A percentile compares a stretch with the other conserved stretches of the same genome.
Evolutionary conservation across 2,329 filamentous ascomycete species (phyloP).

Genomic region (Colletotrichum spinosum): DNA sequence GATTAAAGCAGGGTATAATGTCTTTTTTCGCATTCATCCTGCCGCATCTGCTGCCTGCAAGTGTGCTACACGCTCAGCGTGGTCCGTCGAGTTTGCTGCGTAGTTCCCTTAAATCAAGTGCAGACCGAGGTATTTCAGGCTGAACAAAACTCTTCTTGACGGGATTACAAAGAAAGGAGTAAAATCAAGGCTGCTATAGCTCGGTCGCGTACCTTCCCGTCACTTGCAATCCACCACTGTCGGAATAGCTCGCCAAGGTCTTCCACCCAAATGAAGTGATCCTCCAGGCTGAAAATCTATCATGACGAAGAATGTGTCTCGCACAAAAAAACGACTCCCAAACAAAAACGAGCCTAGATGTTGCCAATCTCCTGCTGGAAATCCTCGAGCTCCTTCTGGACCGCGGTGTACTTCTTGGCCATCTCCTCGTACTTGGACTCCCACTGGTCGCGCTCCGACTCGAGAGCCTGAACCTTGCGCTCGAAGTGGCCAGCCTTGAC

Average conservation of each 20-base stretch:
- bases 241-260: conserved; percentile 31
- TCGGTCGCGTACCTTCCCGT: conserved; percentile 29
- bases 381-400: conserved; percentile 92
- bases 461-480: conserved; percentile 97
- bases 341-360: conserved; percentile 70
- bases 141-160: conserved; percentile 34
- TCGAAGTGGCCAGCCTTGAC: conserved; percentile 99
- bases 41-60: conserved; percentile 14
- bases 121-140: conserved; percentile 23
- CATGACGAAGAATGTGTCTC: conserved; percentile 19
- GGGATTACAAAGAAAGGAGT: conserved; percentile 33
- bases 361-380: conserved; percentile 93
- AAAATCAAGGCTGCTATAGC: conserved; percentile 35
- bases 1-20: conserved; percentile 33
- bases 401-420: conserved; percentile 84
- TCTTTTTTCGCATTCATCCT: conserved; percentile 29
- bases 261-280: conserved; percentile 28
- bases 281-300: conserved; percentile 33
- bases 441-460: conserved; percentile 92
- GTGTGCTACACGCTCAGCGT: conserved; percentile 32
- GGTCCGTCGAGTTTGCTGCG: conserved; percentile 19
- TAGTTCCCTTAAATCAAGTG: conserved; percentile 13
- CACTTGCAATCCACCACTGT: conserved; percentile 32
- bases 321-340: conserved; percentile 32
- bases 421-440: conserved; percentile 99